A percentile compares a stretch with the other conserved stretches of the same genome.
These are phyloP conservation scores for Cladosporium sp. DNA, from an alignment of 2,329 filamentous ascomycete genomes.

Conservation along the genomic window DNA sequence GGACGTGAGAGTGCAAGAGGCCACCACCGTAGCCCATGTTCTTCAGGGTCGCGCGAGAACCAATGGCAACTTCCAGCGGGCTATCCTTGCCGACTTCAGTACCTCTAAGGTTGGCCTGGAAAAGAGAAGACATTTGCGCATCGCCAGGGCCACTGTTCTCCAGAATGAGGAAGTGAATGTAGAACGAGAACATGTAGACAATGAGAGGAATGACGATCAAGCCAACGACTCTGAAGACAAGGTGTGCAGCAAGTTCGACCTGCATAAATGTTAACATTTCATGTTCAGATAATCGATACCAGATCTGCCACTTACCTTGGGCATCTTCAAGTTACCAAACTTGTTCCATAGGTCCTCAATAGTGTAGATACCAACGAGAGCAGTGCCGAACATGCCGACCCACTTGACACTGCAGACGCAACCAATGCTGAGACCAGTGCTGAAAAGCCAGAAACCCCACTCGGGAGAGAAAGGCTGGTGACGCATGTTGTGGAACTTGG, in stretches of 20 bases:
- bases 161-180: constrained; percentile 87
- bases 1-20: constrained; percentile 90
- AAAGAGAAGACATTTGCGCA: constrained; percentile 99
- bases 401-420: constrained; percentile 99
- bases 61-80: constrained; percentile 83
- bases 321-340: constrained; percentile 91
- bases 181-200: constrained; percentile 95
- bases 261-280: constrained; percentile 26
- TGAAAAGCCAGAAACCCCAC: constrained; percentile 92
- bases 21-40: constrained; percentile 99
- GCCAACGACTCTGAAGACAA: constrained; percentile 74
- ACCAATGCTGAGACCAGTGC: constrained; percentile 92
- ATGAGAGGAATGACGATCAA: constrained; percentile 84
- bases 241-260: constrained; percentile 68
- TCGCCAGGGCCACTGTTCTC: constrained; percentile 93
- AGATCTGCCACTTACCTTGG: constrained; percentile 54
- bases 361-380: constrained; percentile 91
- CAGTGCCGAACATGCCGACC: constrained; percentile 93
- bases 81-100: constrained; percentile 94
- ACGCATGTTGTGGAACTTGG: constrained; percentile 88
- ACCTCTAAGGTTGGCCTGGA: constrained; percentile 92
- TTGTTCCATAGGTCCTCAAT: constrained; percentile 97
- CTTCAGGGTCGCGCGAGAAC: constrained; percentile 88
- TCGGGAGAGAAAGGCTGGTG: constrained; percentile 80
- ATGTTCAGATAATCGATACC: not conserved